These are phyloP conservation scores for Phylloporus rhodoxanthus DNA, from an alignment of 768 basidiomycete species.

Conservation along the genomic window DNA sequence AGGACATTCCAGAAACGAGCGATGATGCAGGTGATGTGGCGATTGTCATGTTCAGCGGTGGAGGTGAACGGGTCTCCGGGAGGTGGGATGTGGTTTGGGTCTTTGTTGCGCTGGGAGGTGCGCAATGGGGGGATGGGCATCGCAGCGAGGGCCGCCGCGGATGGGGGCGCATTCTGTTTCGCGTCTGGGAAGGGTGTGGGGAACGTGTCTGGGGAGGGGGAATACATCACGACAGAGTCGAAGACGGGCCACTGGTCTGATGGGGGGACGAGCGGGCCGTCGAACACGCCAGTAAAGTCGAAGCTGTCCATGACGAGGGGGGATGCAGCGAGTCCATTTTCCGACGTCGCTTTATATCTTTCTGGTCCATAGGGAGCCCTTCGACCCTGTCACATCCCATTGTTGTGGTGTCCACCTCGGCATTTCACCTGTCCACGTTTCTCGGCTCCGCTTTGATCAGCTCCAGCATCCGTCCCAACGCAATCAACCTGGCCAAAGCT, in stretches of 20 bases:
- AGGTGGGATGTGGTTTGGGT: conserved; percentile 39
- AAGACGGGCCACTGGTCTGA: conserved; percentile 23
- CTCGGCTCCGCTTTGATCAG: conserved; percentile 27
- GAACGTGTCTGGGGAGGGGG: conserved; percentile 3
- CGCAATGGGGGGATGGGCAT: conserved; percentile 30
- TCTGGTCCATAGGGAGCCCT: conserved; percentile 9
- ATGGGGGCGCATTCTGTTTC: conserved; percentile 3
- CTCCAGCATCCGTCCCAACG: conserved; percentile 39
- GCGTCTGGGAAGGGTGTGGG: conserved; percentile 10
- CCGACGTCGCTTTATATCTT: conserved; percentile 22
- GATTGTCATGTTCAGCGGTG: conserved; percentile 49
- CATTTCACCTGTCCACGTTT: conserved; percentile 22
- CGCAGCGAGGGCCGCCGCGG: conserved; percentile 16
- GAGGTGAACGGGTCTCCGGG: conserved; percentile 39
- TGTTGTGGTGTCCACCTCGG: conserved; percentile 8
- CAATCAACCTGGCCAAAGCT: conserved; percentile 45
- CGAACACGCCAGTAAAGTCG: conserved; percentile 3
- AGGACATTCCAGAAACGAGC: conserved; percentile 52
- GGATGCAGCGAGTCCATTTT: conserved; percentile 2
- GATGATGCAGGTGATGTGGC: conserved; percentile 52
- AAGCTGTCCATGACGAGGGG: conserved; percentile 15
- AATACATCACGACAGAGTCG: conserved; percentile 10
- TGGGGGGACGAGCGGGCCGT: conserved; percentile 12
- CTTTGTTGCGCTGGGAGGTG: conserved; percentile 23
- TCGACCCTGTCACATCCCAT: conserved; percentile 23